A percentile compares a stretch with the other conserved stretches of the same genome.
phyloP scores from a whole-genome alignment of 345 rosid genomes.

The Camelina sativa region DNA sequence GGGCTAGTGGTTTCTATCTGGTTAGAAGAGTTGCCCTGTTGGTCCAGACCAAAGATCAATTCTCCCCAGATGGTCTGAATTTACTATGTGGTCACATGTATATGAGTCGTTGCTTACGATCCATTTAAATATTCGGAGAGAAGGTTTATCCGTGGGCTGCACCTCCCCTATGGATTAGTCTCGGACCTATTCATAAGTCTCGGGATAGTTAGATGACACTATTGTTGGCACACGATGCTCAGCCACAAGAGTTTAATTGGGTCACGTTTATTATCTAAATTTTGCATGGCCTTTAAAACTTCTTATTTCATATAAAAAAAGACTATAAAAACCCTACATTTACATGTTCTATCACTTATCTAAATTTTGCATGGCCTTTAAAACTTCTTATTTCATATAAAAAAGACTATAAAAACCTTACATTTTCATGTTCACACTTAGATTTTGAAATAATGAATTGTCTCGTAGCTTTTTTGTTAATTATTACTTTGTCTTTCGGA shows the following conservation, averaged over 20 bases:
- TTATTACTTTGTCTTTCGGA: not conserved
- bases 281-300: slow-evolving; percentile 12
- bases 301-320: not conserved
- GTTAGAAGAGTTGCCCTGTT: too few species aligned
- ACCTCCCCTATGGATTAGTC: too few species aligned
- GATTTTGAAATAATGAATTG: not conserved
- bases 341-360: not conserved
- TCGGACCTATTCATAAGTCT: too few species aligned
- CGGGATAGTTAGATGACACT: too few species aligned
- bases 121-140: too few species aligned
- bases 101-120: too few species aligned
- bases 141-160: too few species aligned
- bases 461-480: not conserved
- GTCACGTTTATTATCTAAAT: slow-evolving; percentile 2
- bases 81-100: too few species aligned
- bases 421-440: not conserved
- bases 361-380: slow-evolving; percentile 15
- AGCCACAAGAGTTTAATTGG: not conserved
- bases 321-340: not conserved
- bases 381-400: not conserved
- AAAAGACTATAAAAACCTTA: not conserved
- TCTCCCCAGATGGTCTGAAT: too few species aligned
- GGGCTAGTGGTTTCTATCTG: too few species aligned
- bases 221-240: not conserved
- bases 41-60: too few species aligned